phyloP scores from a whole-genome alignment of 2,329 filamentous ascomycete genomes.

The Pseudogymnoascus sp. region DNA sequence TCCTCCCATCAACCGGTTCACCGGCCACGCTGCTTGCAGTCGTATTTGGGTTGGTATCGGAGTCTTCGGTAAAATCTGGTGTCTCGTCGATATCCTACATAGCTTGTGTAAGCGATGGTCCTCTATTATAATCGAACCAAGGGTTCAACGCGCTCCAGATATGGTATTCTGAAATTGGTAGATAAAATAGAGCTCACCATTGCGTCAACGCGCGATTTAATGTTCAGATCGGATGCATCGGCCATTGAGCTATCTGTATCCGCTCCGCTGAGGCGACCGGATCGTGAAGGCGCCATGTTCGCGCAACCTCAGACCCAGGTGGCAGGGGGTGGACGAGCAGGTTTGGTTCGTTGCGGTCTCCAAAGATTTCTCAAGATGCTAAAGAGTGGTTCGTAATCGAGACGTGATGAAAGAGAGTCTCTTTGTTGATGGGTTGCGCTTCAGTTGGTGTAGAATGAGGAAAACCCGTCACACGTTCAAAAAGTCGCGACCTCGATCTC shows the following conservation, averaged over 20 bases:
- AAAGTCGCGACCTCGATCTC: slow-evolving; percentile 9
- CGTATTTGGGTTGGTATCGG: slow-evolving; percentile 59
- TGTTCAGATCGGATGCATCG: slow-evolving; percentile 42
- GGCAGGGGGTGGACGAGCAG: background rate
- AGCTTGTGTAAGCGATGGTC: slow-evolving; percentile 12
- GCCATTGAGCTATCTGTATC: slow-evolving; percentile 53
- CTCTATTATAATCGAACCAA: background rate
- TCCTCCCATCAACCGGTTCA: slow-evolving; percentile 72
- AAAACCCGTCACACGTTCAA: slow-evolving; percentile 2
- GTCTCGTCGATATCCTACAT: slow-evolving; percentile 55
- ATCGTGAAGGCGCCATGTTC: slow-evolving; percentile 48
- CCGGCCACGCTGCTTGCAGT: slow-evolving; percentile 80
- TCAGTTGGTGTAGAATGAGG: slow-evolving; percentile 1
- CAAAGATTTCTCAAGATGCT: background rate
- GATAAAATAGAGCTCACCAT: slow-evolving; percentile 24
- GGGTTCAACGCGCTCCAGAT: background rate
- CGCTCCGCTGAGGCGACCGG: slow-evolving; percentile 43
- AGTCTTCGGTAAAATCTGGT: slow-evolving; percentile 59
- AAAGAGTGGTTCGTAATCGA: background rate
- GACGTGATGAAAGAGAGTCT: slow-evolving; percentile 13
- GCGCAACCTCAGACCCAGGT: slow-evolving; percentile 28
- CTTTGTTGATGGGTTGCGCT: slow-evolving; percentile 15
- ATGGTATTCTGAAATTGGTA: background rate
- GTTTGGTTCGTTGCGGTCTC: slow-evolving; percentile 16
- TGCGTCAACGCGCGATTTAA: slow-evolving; percentile 26